Evolutionary conservation across 768 basidiomycete genomes (phyloP).

Genomic region (Termitomyces sp.): DNA sequence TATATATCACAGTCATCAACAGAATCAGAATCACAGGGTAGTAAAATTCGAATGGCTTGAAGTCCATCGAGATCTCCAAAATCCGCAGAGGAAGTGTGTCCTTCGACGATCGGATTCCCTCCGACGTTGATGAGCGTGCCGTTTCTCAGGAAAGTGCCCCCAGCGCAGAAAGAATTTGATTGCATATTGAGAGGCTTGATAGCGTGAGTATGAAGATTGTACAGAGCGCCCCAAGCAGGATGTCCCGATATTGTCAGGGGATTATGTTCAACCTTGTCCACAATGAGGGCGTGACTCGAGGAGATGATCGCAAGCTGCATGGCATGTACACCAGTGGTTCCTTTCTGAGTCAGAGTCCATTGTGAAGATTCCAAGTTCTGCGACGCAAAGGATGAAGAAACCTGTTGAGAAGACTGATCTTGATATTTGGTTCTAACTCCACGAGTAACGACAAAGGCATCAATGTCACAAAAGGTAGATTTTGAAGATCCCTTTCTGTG

Average conservation of each 20-base stretch:
- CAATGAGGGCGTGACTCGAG: constrained; percentile 62
- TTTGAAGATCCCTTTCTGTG: constrained; percentile 33
- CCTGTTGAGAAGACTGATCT: not conserved
- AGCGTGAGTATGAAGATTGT: constrained; percentile 63
- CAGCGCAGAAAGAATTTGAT: constrained; percentile 87
- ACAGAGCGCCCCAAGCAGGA: constrained; percentile 80
- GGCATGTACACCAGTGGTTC: constrained; percentile 73
- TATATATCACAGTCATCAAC: constrained; percentile 56
- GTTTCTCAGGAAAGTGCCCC: constrained; percentile 74
- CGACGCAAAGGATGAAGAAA: constrained; percentile 9
- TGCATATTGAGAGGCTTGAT: constrained; percentile 61
- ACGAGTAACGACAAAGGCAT: constrained; percentile 66
- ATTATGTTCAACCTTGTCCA: constrained; percentile 89
- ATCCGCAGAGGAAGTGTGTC: constrained; percentile 62
- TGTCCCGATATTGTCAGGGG: constrained; percentile 71
- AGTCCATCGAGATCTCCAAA: constrained; percentile 76
- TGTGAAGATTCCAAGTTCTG: constrained; percentile 9
- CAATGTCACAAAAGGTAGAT: constrained; percentile 47
- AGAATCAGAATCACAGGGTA: constrained; percentile 56
- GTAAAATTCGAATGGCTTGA: constrained; percentile 70
- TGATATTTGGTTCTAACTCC: constrained; percentile 23
- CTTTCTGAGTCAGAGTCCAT: constrained; percentile 66
- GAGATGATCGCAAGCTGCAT: constrained; percentile 78
- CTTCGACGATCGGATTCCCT: constrained; percentile 75
- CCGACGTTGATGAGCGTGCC: constrained; percentile 79